Percentiles rank a stretch among this genome's conserved stretches.
These are phyloP conservation scores for Echinochloa phyllopogon DNA, from an alignment of 176 grass and related monocot genomes.

Conservation along the genomic window DNA sequence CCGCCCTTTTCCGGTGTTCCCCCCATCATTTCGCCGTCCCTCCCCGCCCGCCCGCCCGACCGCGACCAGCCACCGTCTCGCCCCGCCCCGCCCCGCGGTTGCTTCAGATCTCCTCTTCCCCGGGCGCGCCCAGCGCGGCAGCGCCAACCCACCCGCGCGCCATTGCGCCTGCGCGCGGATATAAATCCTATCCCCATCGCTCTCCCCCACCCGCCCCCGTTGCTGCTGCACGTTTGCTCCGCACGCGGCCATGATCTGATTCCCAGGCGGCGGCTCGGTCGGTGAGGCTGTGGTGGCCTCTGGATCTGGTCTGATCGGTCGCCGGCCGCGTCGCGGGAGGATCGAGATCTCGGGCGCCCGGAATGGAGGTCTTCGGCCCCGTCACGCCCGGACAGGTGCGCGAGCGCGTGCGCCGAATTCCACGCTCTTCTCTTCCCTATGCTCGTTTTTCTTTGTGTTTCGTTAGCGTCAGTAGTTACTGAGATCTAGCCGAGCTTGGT, in stretches of 20 bases:
- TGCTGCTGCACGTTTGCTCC: no score
- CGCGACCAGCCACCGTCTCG: conserved; percentile 51
- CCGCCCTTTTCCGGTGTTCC: not conserved
- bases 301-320: conserved; percentile 41
- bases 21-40: not conserved
- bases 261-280: not conserved
- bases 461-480: not conserved
- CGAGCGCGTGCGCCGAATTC: not conserved
- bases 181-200: conserved; percentile 47
- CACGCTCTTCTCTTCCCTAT: no score
- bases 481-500: not conserved
- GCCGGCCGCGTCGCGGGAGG: not conserved
- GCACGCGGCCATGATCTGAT: conserved; percentile 11
- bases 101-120: conserved; percentile 61
- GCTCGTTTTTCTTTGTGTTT: not conserved
- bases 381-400: conserved; percentile 73
- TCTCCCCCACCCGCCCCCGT: not conserved
- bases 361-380: conserved; percentile 76
- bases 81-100: conserved; percentile 16
- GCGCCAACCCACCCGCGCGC: not conserved
- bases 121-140: not conserved
- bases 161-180: not conserved
- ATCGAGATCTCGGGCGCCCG: conserved; percentile 6
- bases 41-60: conserved; percentile 4
- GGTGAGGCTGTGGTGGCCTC: not conserved